Base-by-base conservation (phyloP, 164 flowering plant species). In the Dillenia turbinata region DNA sequence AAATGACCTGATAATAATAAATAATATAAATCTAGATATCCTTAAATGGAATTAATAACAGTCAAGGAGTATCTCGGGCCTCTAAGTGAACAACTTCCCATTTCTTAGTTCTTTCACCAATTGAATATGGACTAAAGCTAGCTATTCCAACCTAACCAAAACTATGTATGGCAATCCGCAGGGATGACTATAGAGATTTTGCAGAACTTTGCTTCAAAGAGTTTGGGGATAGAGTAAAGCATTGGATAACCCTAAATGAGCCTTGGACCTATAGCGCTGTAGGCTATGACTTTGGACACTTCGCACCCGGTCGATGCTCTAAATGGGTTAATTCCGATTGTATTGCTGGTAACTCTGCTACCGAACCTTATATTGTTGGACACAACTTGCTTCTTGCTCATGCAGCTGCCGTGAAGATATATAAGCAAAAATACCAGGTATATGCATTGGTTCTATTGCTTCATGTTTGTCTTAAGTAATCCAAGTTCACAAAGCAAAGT, bases 301-400 rank as follows among this genome's bases (percentile, higher is more conserved):
- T 44, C 13, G 69, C 78, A 3, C 78, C 78, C 0, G 75, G 66
- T 3, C 62, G 78, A 40, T 67, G 78, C 19, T 75, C 75, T 45
- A 45, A 17, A 9, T 67, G 63, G 63, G 43, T 49, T n/a, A 49
- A 46, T 9, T 22, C 19, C 14, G 44, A 24, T 9, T 70, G 78
- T 66, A 55, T 45, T 9, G 45, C 19, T 10, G 74, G 78, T 0
- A 16, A 74, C 49, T 74, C 78, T 8, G 68, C 63, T 44, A 67
- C 63, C 1, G 78, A 74, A 49, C 78, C 74, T 0, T 70, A 74
- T 40, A 1, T 63, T 2, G 74, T 67, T 44, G 50, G 54, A 10
- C 74, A 74, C 47, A 26, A 74, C 47, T 62, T 45, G 53, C 62
- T 74, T 47, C 71, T 74, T 19, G 46, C 65, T n/a, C 77, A 74